Percentiles rank a stretch among this genome's conserved stretches.
These are phyloP conservation scores for Pleoardoris graminearum DNA, from an alignment of 2,329 filamentous ascomycete genomes.

Conservation along the genomic window DNA sequence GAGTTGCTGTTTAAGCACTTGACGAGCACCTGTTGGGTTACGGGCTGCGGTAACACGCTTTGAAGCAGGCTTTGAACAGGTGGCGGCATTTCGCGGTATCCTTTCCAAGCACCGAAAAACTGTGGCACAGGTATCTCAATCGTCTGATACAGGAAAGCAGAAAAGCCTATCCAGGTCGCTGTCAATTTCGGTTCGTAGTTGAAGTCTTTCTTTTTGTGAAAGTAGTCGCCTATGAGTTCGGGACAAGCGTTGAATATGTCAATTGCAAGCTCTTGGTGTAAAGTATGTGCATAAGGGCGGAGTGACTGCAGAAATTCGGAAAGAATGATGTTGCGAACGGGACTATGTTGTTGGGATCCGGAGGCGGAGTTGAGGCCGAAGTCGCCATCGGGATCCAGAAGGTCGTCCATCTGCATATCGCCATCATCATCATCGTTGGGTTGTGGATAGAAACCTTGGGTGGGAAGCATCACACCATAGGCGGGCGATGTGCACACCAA, in stretches of 20 bases:
- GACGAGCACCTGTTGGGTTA: conserved; percentile 77
- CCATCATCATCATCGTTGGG: conserved; percentile 63
- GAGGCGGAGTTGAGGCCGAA: conserved; percentile 70
- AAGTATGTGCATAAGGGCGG: conserved; percentile 78
- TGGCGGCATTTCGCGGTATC: conserved; percentile 70
- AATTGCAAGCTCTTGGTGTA: conserved; percentile 80
- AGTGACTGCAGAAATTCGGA: conserved; percentile 78
- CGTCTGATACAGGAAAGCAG: conserved; percentile 81
- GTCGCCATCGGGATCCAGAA: conserved; percentile 57
- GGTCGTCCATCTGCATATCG: conserved; percentile 39
- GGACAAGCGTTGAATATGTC: conserved; percentile 80
- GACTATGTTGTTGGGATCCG: conserved; percentile 70
- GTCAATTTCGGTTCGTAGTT: conserved; percentile 89
- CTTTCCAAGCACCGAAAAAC: conserved; percentile 68
- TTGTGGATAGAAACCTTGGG: conserved; percentile 83
- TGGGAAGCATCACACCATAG: conserved; percentile 74
- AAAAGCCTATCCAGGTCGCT: conserved; percentile 93
- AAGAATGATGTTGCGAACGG: conserved; percentile 77
- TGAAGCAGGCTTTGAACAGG: conserved; percentile 79
- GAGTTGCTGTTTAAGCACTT: conserved; percentile 79
- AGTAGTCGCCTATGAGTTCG: conserved; percentile 87
- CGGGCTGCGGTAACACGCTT: conserved; percentile 79
- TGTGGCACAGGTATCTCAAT: conserved; percentile 74
- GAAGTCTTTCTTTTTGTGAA: conserved; percentile 74
- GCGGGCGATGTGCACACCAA: conserved; percentile 72